These are phyloP conservation scores for Iodosphaeria phyllophila DNA, from an alignment of 2,329 filamentous ascomycete species.

Conservation along the genomic window DNA sequence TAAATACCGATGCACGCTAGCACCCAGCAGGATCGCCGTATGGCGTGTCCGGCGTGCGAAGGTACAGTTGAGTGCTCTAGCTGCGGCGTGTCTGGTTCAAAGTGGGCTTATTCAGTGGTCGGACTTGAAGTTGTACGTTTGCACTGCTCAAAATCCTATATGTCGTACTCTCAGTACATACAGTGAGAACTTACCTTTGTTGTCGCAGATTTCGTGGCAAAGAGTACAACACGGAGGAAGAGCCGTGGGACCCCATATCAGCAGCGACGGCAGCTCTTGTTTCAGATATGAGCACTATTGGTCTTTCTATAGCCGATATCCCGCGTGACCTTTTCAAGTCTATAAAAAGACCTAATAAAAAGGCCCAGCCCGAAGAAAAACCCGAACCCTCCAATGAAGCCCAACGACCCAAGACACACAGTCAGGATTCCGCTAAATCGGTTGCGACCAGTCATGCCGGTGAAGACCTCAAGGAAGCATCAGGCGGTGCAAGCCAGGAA, in stretches of 20 bases:
- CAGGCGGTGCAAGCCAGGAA: no score
- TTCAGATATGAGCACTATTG: conserved; percentile 65
- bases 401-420: no score
- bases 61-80: conserved; percentile 51
- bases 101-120: conserved; percentile 46
- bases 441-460: no score
- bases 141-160: conserved; percentile 3
- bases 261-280: conserved; percentile 61
- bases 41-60: conserved; percentile 57
- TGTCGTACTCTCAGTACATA: conserved; percentile 4
- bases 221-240: conserved; percentile 62
- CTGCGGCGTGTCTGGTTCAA: conserved; percentile 49
- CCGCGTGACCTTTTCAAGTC: conserved; percentile 35
- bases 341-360: conserved; percentile 5
- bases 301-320: conserved; percentile 67
- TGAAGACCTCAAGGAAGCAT: no score
- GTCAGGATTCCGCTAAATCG: no score
- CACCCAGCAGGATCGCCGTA: conserved; percentile 48
- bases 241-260: conserved; percentile 63
- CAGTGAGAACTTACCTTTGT: no score
- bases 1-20: conserved; percentile 48
- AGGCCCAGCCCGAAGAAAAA: conserved; percentile 4
- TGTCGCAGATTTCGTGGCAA: conserved; percentile 24
- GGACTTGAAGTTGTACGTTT: conserved; percentile 53
- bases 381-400: conserved; percentile 6